Evolutionary conservation across 257 asterid genomes (phyloP).

Genomic region (Hygrophila difformis): DNA sequence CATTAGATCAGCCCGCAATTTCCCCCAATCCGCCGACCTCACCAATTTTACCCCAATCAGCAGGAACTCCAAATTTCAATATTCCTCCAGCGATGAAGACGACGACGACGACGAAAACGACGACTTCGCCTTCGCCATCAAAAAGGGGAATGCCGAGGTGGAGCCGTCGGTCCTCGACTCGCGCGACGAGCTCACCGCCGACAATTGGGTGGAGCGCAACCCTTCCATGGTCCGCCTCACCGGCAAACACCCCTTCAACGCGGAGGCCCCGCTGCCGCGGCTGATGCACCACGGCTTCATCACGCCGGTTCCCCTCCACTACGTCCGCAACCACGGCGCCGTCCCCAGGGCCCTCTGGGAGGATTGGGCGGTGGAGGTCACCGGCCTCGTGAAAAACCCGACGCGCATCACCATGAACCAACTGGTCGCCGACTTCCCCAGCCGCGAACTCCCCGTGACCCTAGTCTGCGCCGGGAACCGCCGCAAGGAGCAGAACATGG

Average conservation of each 20-base stretch:
- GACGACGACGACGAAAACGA: constrained; percentile 38
- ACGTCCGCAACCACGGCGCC: constrained; percentile 91
- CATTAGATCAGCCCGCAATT: constrained; percentile 37
- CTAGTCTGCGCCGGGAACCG: constrained; percentile 93
- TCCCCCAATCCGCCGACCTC: constrained; percentile 23
- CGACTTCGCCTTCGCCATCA: constrained; percentile 20
- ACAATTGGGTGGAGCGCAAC: constrained; percentile 73
- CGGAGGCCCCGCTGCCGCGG: constrained; percentile 69
- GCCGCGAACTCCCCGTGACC: constrained; percentile 54
- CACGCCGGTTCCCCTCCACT: constrained; percentile 92
- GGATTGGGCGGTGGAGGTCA: constrained; percentile 72
- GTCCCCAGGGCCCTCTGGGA: constrained; percentile 61
- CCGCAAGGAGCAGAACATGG: constrained; percentile 91
- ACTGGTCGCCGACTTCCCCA: constrained; percentile 44
- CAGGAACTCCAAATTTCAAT: constrained; percentile 9
- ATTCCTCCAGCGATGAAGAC: constrained; percentile 41
- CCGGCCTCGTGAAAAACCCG: constrained; percentile 67
- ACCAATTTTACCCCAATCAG: neutral
- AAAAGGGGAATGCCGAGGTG: constrained; percentile 46
- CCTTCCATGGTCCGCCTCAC: constrained; percentile 77
- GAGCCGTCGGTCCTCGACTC: constrained; percentile 60
- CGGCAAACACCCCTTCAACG: constrained; percentile 94
- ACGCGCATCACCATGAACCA: constrained; percentile 56
- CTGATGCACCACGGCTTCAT: constrained; percentile 95
- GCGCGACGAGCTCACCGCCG: constrained; percentile 65